Conservation (phyloP, 176 grass and related monocot genomes). For the Ampelocalamus luodianensis region DNA sequence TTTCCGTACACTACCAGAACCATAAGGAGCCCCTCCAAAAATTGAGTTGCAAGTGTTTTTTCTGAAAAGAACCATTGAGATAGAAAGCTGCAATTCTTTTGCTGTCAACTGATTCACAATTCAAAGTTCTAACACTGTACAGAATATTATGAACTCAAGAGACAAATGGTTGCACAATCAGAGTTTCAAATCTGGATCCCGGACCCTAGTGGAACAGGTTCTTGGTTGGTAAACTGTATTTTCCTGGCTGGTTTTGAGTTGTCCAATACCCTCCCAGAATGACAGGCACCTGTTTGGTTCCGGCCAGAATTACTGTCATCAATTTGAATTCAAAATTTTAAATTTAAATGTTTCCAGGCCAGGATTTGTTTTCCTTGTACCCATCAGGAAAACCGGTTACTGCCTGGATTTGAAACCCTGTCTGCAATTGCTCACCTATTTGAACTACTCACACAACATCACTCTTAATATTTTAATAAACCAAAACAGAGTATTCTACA, state of each 20-base stretch:
- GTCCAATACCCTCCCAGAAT: neutral
- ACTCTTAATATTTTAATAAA: slow-evolving; percentile 3
- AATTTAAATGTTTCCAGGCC: neutral
- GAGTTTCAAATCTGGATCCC: neutral
- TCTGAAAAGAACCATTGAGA: neutral
- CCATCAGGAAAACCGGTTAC: neutral
- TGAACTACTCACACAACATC: neutral
- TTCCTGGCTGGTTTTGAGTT: neutral
- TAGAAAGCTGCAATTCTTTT: neutral
- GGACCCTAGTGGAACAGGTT: neutral
- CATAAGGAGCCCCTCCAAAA: neutral
- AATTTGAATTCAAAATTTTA: neutral
- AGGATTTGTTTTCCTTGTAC: neutral
- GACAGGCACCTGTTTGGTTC: neutral
- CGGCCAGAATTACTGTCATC: neutral
- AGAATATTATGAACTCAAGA: slow-evolving; percentile 7
- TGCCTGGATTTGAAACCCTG: neutral
- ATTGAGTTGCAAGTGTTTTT: neutral
- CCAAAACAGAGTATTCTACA: neutral
- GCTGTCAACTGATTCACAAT: slow-evolving; percentile 6
- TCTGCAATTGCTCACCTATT: neutral
- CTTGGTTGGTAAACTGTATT: neutral
- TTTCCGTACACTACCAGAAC: neutral
- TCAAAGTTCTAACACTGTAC: neutral
- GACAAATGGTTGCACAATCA: neutral